Evolutionary conservation across 2,329 filamentous ascomycete genomes (phyloP).

Genomic region (Cadophora malorum): DNA sequence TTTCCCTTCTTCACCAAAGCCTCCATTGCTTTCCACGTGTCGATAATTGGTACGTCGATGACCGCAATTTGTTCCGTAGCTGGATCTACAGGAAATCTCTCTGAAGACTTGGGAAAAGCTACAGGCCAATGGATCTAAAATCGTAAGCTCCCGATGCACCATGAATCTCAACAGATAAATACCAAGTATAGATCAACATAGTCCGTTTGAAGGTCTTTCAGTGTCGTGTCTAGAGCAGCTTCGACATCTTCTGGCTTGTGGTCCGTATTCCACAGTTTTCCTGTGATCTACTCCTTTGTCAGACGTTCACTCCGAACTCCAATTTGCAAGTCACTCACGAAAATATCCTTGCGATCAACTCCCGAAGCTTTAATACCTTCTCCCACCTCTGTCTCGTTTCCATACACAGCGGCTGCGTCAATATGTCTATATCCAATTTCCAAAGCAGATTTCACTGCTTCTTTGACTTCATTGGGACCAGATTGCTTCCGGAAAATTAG

Average conservation of each 20-base stretch:
- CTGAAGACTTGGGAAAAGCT: slow-evolving; percentile 30
- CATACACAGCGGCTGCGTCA: slow-evolving; percentile 55
- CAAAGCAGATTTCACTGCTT: slow-evolving; percentile 49
- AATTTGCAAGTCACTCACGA: slow-evolving; percentile 41
- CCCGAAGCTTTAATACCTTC: slow-evolving; percentile 48
- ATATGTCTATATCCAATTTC: slow-evolving; percentile 52
- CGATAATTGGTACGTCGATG: slow-evolving; percentile 41
- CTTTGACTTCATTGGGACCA: slow-evolving; percentile 51
- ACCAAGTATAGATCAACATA: slow-evolving; percentile 61
- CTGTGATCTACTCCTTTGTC: slow-evolving; percentile 50
- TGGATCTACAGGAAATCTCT: slow-evolving; percentile 33
- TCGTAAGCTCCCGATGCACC: slow-evolving; percentile 43
- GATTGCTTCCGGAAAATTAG: slow-evolving; percentile 26
- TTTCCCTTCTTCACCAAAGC: slow-evolving; percentile 49
- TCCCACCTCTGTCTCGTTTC: slow-evolving; percentile 52
- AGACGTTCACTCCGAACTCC: not conserved
- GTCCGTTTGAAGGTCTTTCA: slow-evolving; percentile 57
- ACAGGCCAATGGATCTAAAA: slow-evolving; percentile 45
- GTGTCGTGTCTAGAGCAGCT: slow-evolving; percentile 54
- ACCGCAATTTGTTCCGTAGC: slow-evolving; percentile 28
- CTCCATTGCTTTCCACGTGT: slow-evolving; percentile 51
- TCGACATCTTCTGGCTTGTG: slow-evolving; percentile 50
- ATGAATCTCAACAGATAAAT: slow-evolving; percentile 46
- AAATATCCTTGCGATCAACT: slow-evolving; percentile 49
- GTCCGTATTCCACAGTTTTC: slow-evolving; percentile 64